phyloP scores from a whole-genome alignment of 2,329 filamentous ascomycete species.

The Trichoderma endophyticum region DNA sequence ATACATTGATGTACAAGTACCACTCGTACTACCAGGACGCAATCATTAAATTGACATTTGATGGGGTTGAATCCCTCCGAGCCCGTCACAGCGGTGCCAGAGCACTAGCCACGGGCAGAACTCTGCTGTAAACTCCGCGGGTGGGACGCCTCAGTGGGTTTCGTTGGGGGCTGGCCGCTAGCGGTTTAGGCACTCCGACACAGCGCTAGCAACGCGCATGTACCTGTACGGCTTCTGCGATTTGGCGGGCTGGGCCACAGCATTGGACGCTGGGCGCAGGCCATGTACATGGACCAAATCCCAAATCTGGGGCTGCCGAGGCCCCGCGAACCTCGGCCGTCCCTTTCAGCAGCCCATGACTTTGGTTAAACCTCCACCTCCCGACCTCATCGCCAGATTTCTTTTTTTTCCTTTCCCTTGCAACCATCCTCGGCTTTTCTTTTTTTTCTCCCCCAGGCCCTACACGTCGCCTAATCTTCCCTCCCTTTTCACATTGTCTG shows the following conservation, averaged over 20 bases:
- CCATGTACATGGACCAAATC: background rate
- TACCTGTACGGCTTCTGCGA: background rate
- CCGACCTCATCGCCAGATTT: background rate
- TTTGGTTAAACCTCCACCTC: conserved; percentile 16
- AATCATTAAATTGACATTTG: too few relatives aligned
- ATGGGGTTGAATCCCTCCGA: background rate
- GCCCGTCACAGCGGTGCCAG: background rate
- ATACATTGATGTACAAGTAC: background rate
- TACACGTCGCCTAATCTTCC: background rate
- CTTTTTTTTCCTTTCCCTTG: background rate
- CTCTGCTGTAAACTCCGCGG: background rate
- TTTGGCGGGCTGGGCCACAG: background rate
- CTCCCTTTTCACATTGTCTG: background rate
- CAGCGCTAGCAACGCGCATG: background rate
- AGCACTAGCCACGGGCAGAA: background rate
- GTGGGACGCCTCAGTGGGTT: conserved; percentile 7
- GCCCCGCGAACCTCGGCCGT: conserved; percentile 23
- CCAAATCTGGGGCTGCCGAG: conserved; percentile 23
- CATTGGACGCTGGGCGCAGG: background rate
- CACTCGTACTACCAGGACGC: background rate
- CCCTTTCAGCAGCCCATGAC: conserved; percentile 5
- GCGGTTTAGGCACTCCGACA: background rate
- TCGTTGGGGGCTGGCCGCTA: conserved; percentile 7
- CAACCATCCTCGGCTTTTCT: background rate
- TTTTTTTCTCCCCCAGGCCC: background rate